Conservation (phyloP, 805 yeast species). For the Candida suzukii region DNA sequence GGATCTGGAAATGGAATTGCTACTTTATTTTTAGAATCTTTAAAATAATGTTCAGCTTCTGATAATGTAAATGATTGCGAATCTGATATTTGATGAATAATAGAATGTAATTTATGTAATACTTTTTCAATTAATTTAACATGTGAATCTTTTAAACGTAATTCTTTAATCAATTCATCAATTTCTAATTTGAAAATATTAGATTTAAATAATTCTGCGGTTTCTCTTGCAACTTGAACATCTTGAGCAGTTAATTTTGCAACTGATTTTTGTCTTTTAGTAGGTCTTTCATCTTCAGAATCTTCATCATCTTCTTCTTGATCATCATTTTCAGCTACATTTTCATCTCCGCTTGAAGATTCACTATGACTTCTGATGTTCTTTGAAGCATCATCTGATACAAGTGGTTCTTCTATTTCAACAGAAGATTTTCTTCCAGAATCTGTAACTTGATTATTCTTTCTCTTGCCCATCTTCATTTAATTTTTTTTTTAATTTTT, state of each 20-base stretch:
- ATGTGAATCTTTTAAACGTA: conserved; percentile 64
- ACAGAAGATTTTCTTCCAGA: conserved; percentile 1
- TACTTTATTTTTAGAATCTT: conserved; percentile 36
- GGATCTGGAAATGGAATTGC: conserved; percentile 88
- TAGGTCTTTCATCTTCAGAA: conserved; percentile 7
- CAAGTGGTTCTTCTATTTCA: not conserved
- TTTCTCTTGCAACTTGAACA: conserved; percentile 85
- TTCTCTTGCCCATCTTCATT: conserved; percentile 21
- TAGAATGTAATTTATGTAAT: conserved; percentile 63
- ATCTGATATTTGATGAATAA: conserved; percentile 59
- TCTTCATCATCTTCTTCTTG: conserved; percentile 10
- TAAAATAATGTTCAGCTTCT: conserved; percentile 52
- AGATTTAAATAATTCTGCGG: conserved; percentile 90
- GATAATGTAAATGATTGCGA: conserved; percentile 39
- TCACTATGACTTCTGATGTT: not conserved
- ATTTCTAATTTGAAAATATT: conserved; percentile 93
- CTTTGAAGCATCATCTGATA: not conserved
- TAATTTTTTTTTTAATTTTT: not conserved
- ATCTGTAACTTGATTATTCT: conserved; percentile 6
- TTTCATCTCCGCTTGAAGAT: conserved; percentile 17
- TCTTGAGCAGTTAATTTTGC: conserved; percentile 60
- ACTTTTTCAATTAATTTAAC: conserved; percentile 64
- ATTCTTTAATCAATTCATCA: conserved; percentile 81
- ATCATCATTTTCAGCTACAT: conserved; percentile 23
- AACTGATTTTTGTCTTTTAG: conserved; percentile 15